These are phyloP conservation scores for Fusarium sp. DNA, from an alignment of 2,329 filamentous ascomycete species.

Conservation along the genomic window DNA sequence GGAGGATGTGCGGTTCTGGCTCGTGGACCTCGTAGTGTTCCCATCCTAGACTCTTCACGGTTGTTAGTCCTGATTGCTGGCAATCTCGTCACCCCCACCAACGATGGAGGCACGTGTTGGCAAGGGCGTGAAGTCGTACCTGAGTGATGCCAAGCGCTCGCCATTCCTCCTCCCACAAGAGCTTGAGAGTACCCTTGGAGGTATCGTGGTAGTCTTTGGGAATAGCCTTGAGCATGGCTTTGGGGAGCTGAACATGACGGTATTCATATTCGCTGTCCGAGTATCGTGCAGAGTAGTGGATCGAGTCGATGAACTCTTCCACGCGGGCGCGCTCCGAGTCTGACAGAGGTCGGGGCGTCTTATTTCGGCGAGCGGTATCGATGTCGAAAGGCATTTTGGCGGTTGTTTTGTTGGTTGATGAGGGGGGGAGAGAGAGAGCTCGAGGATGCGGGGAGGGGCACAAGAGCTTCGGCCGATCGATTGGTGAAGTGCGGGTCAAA, in stretches of 20 bases:
- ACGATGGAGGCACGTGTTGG: neutral
- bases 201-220: constrained; percentile 94
- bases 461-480: constrained; percentile 32
- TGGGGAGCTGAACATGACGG: constrained; percentile 95
- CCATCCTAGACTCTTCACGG: constrained; percentile 88
- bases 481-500: constrained; percentile 29
- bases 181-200: constrained; percentile 88
- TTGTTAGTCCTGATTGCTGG: constrained; percentile 23
- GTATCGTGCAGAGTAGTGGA: constrained; percentile 97
- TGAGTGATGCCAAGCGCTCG: constrained; percentile 96
- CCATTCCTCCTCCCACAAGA: constrained; percentile 99
- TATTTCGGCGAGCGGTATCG: constrained; percentile 87
- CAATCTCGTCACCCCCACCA: neutral
- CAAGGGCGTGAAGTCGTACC: constrained; percentile 60
- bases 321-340: constrained; percentile 84
- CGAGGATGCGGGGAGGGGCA: constrained; percentile 33
- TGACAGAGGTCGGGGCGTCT: constrained; percentile 79
- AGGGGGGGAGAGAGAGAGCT: constrained; percentile 15
- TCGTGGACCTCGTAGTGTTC: constrained; percentile 99
- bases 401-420: constrained; percentile 3
- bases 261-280: constrained; percentile 94
- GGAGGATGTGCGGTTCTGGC: constrained; percentile 95
- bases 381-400: constrained; percentile 60
- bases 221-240: constrained; percentile 97
- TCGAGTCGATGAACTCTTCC: constrained; percentile 91